phyloP scores from a whole-genome alignment of 73 alveolate species.

The Tetrahymena thermophila region DNA sequence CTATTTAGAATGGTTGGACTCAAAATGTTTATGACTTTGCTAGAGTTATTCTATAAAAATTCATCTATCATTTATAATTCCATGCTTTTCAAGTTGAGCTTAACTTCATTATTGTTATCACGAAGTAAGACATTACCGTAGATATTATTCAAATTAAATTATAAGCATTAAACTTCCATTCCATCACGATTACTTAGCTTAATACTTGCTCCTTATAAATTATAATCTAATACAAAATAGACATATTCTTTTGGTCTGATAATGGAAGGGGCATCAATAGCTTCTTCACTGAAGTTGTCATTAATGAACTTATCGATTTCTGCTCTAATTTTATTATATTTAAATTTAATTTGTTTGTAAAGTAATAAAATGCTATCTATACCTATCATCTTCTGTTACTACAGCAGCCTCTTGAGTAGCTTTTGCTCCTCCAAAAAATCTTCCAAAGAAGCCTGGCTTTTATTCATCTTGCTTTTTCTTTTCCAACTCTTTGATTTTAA shows the following conservation, averaged over 20 bases:
- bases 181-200: not conserved
- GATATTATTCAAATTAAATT: not conserved
- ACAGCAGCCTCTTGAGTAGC: not conserved
- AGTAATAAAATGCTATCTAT: not conserved
- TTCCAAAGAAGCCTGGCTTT: not conserved
- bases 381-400: constrained; percentile 11
- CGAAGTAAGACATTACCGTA: not conserved
- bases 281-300: not conserved
- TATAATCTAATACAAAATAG: not conserved
- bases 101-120: not conserved
- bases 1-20: constrained; percentile 9
- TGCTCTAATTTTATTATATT: not conserved
- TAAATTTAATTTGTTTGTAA: not conserved
- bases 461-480: constrained; percentile 8
- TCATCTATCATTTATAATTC: not conserved
- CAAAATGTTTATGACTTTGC: not conserved
- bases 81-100: constrained; percentile 2
- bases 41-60: not conserved
- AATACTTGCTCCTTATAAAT: not conserved
- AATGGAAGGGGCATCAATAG: not conserved
- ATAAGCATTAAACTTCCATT: not conserved
- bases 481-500: constrained; percentile 18
- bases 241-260: not conserved
- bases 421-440: constrained; percentile 34
- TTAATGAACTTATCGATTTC: not conserved